These are phyloP conservation scores for Aegle marmelos DNA, from an alignment of 345 rosid genomes.

Conservation along the genomic window DNA sequence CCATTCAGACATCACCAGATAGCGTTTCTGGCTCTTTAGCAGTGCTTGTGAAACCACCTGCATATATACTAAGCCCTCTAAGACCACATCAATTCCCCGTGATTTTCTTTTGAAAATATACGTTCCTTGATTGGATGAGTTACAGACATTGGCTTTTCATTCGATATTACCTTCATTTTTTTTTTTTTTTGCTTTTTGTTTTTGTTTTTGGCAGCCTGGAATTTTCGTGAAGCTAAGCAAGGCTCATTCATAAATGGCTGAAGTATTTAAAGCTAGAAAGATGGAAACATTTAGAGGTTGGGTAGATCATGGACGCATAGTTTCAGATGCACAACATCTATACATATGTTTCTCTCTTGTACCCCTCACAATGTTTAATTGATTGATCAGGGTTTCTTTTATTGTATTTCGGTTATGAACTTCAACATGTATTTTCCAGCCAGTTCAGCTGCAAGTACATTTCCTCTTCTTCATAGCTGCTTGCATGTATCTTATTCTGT, in stretches of 20 bases:
- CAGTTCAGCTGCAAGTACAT: neutral
- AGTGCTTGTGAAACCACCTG: neutral
- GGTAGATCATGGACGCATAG: neutral
- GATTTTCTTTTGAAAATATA: neutral
- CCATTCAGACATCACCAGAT: neutral
- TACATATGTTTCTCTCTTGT: neutral
- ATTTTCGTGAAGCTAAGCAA: neutral
- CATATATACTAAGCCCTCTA: neutral
- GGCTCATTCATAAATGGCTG: neutral
- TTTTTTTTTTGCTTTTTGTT: neutral
- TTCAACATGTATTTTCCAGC: neutral
- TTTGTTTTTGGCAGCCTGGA: neutral
- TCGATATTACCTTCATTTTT: neutral
- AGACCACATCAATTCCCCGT: neutral
- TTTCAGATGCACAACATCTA: neutral
- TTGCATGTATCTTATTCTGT: neutral
- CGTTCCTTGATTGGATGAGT: neutral
- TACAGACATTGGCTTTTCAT: neutral
- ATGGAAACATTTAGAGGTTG: neutral
- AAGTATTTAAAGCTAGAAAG: neutral
- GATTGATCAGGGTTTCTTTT: neutral
- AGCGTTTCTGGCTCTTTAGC: neutral
- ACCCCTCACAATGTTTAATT: neutral
- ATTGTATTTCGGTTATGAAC: neutral
- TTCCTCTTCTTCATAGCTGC: neutral